Percentiles rank a stretch among this genome's conserved stretches.
Evolutionary conservation across 768 basidiomycete genomes (phyloP).

Genomic region (Boletales sp.): DNA sequence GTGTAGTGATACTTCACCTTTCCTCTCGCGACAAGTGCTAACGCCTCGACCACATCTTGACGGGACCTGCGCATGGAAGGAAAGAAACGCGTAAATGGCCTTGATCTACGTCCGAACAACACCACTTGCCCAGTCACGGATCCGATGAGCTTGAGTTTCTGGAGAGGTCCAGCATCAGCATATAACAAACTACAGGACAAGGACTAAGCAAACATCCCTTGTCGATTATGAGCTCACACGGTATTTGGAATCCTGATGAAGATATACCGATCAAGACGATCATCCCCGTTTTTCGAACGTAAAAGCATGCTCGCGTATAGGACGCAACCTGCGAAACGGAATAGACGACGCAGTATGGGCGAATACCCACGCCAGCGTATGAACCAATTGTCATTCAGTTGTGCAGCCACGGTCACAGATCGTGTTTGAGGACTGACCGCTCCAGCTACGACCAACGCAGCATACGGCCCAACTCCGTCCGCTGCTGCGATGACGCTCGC

Average conservation of each 20-base stretch:
- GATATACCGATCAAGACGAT: constrained; percentile 43
- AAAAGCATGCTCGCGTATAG: constrained; percentile 29
- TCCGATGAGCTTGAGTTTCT: constrained; percentile 24
- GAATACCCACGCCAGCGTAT: too few species aligned
- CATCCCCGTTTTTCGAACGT: constrained; percentile 41
- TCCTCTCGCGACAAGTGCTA: constrained; percentile 38
- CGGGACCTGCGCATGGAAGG: constrained; percentile 26
- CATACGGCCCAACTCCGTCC: constrained; percentile 45
- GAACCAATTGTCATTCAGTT: not conserved
- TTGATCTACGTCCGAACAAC: not conserved
- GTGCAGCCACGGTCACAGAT: not conserved
- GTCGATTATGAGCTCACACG: constrained; percentile 30
- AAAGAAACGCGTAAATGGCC: not conserved
- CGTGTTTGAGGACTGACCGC: constrained; percentile 6
- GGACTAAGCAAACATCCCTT: constrained; percentile 12
- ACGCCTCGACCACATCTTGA: constrained; percentile 45
- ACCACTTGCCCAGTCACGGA: constrained; percentile 18
- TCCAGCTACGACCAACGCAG: constrained; percentile 24
- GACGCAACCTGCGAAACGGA: not conserved
- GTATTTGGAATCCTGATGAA: constrained; percentile 23
- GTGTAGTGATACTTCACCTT: constrained; percentile 28
- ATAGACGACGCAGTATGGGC: not conserved
- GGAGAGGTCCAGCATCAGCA: not conserved
- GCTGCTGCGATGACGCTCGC: constrained; percentile 34
- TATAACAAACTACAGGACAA: not conserved